Conservation (phyloP, 1,284 basidiomycete genomes). For the Ceratobasidium sp. region DNA sequence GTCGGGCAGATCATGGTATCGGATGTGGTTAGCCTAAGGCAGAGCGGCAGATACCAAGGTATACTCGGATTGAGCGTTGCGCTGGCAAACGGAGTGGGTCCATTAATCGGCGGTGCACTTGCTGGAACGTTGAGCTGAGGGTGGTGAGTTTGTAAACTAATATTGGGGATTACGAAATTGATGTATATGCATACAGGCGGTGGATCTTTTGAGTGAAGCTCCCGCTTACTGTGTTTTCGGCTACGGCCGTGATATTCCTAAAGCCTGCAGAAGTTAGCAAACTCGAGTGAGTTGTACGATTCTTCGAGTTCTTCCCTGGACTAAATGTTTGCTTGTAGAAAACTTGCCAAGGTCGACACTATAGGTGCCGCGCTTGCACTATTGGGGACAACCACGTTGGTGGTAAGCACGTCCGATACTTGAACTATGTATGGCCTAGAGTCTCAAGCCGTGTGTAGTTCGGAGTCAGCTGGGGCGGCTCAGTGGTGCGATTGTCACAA, state of each 20-base stretch:
- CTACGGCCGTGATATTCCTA: constrained; percentile 57
- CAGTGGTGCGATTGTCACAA: not conserved
- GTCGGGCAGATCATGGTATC: constrained; percentile 54
- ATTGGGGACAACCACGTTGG: not conserved
- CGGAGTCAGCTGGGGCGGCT: constrained; percentile 23
- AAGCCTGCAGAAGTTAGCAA: constrained; percentile 57
- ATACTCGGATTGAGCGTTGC: constrained; percentile 45
- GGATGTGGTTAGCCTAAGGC: constrained; percentile 53
- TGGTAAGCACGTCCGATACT: not conserved
- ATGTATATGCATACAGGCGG: not conserved
- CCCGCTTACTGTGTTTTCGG: constrained; percentile 55
- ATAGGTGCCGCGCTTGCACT: constrained; percentile 4
- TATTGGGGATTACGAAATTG: not conserved
- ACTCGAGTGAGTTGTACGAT: not conserved
- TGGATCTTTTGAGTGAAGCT: constrained; percentile 55
- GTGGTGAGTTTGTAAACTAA: constrained; percentile 4
- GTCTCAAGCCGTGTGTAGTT: not conserved
- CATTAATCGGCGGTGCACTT: constrained; percentile 45
- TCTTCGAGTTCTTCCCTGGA: not conserved
- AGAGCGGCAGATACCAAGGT: constrained; percentile 50
- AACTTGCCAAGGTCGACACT: constrained; percentile 16
- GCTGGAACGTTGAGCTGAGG: constrained; percentile 53
- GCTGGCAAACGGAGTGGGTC: constrained; percentile 42
- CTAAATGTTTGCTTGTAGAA: not conserved
- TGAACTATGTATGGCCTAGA: not conserved